Percentiles rank a stretch among this genome's conserved stretches.
Conservation (phyloP, 2,329 filamentous ascomycete species). For the Ascomycota sp. region DNA sequence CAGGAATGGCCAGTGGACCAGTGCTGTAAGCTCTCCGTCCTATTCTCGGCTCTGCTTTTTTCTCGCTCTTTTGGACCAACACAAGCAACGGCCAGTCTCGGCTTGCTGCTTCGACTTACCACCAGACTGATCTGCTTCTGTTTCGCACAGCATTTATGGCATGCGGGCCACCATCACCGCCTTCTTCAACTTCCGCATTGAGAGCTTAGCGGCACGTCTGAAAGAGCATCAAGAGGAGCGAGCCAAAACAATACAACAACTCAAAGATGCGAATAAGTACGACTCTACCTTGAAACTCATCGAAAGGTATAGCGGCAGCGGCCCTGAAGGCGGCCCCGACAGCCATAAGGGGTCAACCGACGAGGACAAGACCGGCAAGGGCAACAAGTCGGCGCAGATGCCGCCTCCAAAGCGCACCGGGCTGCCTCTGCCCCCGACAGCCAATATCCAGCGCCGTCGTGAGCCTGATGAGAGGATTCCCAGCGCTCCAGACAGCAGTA, state of each 20-base stretch:
- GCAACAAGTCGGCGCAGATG: conserved; percentile 3
- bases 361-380: conserved; percentile 1
- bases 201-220: conserved; percentile 45
- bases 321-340: conserved; percentile 9
- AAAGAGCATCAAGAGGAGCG: conserved; percentile 62
- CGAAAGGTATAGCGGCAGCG: conserved; percentile 72
- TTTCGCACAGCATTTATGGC: conserved; percentile 47
- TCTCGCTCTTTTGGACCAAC: too few relatives aligned
- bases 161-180: conserved; percentile 44
- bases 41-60: too few relatives aligned
- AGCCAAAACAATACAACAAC: conserved; percentile 72
- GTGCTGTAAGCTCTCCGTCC: conserved; percentile 35
- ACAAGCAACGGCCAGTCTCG: too few relatives aligned
- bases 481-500: neutral
- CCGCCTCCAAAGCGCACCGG: conserved; percentile 18
- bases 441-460: conserved; percentile 33
- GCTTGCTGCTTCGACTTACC: too few relatives aligned
- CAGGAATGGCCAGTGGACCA: conserved; percentile 57
- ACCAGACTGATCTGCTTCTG: conserved; percentile 4
- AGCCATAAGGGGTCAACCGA: conserved; percentile 2
- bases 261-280: conserved; percentile 90
- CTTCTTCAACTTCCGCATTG: conserved; percentile 68
- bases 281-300: conserved; percentile 83
- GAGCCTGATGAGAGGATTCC: neutral
- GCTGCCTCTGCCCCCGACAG: conserved; percentile 38